phyloP scores from a whole-genome alignment of 345 rosid genomes.

The Melastoma malabathricum region DNA sequence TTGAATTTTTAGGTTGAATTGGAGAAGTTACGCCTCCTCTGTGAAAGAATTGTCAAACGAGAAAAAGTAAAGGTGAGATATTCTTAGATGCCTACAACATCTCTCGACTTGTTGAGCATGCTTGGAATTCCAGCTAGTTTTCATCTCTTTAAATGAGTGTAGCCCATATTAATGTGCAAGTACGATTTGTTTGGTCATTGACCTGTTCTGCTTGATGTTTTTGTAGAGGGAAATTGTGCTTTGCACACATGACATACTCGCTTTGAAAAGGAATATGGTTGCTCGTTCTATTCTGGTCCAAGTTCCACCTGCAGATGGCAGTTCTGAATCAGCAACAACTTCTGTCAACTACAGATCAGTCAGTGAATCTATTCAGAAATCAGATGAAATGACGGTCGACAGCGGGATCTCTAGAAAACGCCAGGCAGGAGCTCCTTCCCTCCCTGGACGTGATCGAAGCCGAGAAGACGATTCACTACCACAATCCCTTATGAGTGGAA shows the following conservation, averaged over 20 bases:
- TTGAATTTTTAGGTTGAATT: conserved; percentile 57
- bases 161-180: no score
- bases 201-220: not conserved
- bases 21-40: conserved; percentile 86
- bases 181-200: not conserved
- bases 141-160: no score
- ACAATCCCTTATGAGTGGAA: conserved; percentile 29
- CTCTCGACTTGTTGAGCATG: no score
- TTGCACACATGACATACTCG: conserved; percentile 69
- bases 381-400: conserved; percentile 88
- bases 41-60: conserved; percentile 89
- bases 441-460: conserved; percentile 48
- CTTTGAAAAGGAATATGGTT: conserved; percentile 51
- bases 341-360: conserved; percentile 62
- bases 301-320: conserved; percentile 37
- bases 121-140: no score
- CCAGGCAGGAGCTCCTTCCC: conserved; percentile 34
- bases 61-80: conserved; percentile 72
- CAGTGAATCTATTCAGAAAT: conserved; percentile 69
- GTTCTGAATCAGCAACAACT: conserved; percentile 93
- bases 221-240: conserved; percentile 81
- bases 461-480: conserved; percentile 67
- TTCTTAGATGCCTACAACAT: no score
- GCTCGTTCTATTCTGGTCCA: conserved; percentile 34
- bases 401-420: conserved; percentile 53